phyloP scores from a whole-genome alignment of 768 basidiomycete species.

The Mycena haematopus region DNA sequence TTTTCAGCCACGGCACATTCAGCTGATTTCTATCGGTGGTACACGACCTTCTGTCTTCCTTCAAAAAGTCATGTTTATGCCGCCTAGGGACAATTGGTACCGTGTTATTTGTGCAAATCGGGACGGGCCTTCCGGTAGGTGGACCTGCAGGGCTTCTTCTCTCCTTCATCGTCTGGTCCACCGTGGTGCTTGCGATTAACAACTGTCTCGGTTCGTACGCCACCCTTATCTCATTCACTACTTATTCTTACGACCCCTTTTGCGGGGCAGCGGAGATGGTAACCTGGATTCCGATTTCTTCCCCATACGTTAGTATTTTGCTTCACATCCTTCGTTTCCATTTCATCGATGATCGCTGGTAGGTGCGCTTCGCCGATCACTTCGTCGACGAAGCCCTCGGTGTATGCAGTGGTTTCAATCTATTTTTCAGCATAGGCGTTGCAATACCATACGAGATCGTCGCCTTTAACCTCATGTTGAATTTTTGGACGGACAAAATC shows the following conservation, averaged over 20 bases:
- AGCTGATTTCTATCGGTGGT: conserved; percentile 50
- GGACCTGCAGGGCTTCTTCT: conserved; percentile 58
- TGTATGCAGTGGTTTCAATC: conserved; percentile 61
- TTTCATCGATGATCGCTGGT: neutral
- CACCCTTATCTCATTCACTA: conserved; percentile 35
- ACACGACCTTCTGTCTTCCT: neutral
- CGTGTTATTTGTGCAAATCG: conserved; percentile 78
- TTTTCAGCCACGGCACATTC: conserved; percentile 53
- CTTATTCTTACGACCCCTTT: neutral
- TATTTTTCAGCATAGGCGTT: conserved; percentile 54
- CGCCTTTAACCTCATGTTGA: conserved; percentile 58
- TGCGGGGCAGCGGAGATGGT: conserved; percentile 72
- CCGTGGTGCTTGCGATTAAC: conserved; percentile 54
- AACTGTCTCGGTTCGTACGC: conserved; percentile 48
- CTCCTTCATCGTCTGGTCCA: conserved; percentile 54
- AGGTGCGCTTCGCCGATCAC: conserved; percentile 66
- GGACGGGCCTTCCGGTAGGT: conserved; percentile 59
- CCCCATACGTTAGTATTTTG: conserved; percentile 50
- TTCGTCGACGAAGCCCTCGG: conserved; percentile 65
- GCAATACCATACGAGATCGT: conserved; percentile 57
- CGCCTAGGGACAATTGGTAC: conserved; percentile 69
- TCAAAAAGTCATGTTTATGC: conserved; percentile 2
- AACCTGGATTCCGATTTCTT: conserved; percentile 76
- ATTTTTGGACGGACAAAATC: conserved; percentile 60
- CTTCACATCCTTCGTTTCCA: neutral